These are phyloP conservation scores for Serendipita vermifera DNA, from an alignment of 768 basidiomycete species.

Conservation along the genomic window DNA sequence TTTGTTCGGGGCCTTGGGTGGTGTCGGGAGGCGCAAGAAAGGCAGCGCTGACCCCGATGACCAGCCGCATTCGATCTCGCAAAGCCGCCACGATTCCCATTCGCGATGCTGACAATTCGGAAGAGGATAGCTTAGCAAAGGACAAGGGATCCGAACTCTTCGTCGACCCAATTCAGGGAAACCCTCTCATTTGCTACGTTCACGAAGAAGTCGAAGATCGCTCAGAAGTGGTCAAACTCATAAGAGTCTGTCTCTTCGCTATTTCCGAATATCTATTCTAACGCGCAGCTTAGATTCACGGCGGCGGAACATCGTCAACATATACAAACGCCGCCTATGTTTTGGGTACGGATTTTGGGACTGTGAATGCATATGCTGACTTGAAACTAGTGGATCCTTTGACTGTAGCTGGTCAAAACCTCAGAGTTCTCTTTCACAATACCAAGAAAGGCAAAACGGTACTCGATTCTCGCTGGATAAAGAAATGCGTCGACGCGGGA, in stretches of 20 bases:
- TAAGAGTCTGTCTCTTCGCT: constrained; percentile 40
- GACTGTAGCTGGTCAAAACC: constrained; percentile 64
- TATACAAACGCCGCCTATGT: constrained; percentile 74
- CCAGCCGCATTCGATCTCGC: neutral
- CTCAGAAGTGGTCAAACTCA: constrained; percentile 46
- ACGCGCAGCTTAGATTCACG: constrained; percentile 45
- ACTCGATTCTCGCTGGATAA: constrained; percentile 60
- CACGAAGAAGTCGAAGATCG: constrained; percentile 69
- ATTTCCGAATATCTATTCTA: constrained; percentile 13
- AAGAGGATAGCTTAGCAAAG: neutral
- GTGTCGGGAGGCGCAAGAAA: too few species aligned
- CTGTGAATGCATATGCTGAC: neutral
- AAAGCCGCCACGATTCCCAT: neutral
- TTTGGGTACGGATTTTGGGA: constrained; percentile 36
- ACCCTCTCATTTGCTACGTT: constrained; percentile 58
- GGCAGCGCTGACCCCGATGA: neutral
- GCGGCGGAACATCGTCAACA: constrained; percentile 56
- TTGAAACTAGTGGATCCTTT: constrained; percentile 52
- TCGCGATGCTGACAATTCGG: neutral
- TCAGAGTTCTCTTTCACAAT: constrained; percentile 58
- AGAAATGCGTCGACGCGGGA: constrained; percentile 57
- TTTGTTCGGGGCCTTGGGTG: too few species aligned
- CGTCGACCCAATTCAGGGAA: constrained; percentile 72
- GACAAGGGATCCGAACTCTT: constrained; percentile 36
- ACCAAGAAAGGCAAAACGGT: constrained; percentile 71